These are phyloP conservation scores for Aspergillus sclerotialis DNA, from an alignment of 2,329 filamentous ascomycete species.

Conservation along the genomic window DNA sequence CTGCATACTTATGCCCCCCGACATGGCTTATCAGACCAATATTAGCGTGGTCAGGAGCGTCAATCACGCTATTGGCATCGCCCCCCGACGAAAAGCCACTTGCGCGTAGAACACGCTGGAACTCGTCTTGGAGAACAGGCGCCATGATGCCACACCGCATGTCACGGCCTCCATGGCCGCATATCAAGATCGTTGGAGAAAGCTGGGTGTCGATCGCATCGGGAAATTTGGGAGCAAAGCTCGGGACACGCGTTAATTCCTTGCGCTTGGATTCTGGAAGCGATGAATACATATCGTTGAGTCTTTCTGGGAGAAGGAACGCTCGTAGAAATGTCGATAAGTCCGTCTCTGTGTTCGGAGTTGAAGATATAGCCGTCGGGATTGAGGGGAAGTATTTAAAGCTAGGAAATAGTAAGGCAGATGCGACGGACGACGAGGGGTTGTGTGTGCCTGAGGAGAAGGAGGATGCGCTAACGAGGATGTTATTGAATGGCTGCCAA, in stretches of 20 bases:
- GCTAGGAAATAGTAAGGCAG: constrained; percentile 70
- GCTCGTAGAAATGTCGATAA: constrained; percentile 40
- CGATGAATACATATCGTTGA: constrained; percentile 26
- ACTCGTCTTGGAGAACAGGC: constrained; percentile 64
- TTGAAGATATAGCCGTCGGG: constrained; percentile 49
- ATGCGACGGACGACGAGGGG: constrained; percentile 29
- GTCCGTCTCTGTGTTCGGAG: constrained; percentile 8
- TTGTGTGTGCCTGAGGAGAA: constrained; percentile 49
- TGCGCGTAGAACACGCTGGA: constrained; percentile 42
- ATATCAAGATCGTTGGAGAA: constrained; percentile 62
- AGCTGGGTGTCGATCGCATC: constrained; percentile 59
- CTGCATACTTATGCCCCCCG: constrained; percentile 90
- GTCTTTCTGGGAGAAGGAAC: constrained; percentile 31
- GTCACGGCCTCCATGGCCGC: constrained; percentile 79
- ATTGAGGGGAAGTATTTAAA: constrained; percentile 75
- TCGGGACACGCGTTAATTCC: constrained; percentile 42
- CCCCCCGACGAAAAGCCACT: constrained; percentile 22
- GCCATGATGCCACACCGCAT: constrained; percentile 74
- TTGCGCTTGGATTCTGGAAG: constrained; percentile 21
- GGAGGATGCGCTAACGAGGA: constrained; percentile 70
- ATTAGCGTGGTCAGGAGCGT: constrained; percentile 28
- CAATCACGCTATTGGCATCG: constrained; percentile 14
- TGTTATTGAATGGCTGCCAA: constrained; percentile 70
- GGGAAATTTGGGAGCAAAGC: constrained; percentile 44
- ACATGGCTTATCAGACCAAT: constrained; percentile 65